These are phyloP conservation scores for Scenedesmus sp. DNA, from an alignment of 163 green algal species.

Conservation along the genomic window DNA sequence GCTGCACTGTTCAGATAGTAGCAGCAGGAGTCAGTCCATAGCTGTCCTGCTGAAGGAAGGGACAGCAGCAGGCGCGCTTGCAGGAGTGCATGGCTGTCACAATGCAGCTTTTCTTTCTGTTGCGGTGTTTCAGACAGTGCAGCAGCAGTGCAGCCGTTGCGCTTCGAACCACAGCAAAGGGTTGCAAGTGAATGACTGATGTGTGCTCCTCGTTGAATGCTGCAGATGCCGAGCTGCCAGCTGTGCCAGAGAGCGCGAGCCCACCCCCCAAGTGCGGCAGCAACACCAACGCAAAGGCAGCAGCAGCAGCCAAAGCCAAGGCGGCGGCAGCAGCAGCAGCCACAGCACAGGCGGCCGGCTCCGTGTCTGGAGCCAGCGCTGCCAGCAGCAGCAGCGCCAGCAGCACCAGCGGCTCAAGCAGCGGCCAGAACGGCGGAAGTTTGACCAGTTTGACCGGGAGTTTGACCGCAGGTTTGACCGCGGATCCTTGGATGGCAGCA, in stretches of 20 bases:
- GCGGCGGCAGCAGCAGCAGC: background rate
- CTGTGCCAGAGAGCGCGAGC: background rate
- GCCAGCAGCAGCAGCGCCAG: background rate
- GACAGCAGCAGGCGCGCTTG: background rate
- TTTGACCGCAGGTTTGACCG: background rate
- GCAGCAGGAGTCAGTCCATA: background rate
- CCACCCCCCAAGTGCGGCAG: conserved; percentile 15
- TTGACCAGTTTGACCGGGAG: background rate
- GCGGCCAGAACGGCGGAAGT: background rate
- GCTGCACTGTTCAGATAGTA: background rate
- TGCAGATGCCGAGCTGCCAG: conserved; percentile 1
- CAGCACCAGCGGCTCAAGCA: background rate
- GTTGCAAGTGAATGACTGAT: background rate
- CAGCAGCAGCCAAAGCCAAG: conserved; percentile 20
- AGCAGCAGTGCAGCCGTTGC: background rate
- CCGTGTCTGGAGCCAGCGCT: background rate
- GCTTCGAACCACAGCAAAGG: background rate
- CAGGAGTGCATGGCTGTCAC: background rate
- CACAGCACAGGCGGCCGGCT: background rate
- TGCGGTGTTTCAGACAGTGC: too few species aligned
- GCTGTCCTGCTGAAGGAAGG: too few species aligned
- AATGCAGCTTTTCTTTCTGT: background rate
- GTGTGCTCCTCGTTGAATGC: background rate
- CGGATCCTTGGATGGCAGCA: background rate
- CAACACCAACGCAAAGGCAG: conserved; percentile 46